Evolutionary conservation across 257 asterid species (phyloP), one percentile per base, ranked within the genome.

Genomic region (Ocimum tenuiflorum): DNA sequence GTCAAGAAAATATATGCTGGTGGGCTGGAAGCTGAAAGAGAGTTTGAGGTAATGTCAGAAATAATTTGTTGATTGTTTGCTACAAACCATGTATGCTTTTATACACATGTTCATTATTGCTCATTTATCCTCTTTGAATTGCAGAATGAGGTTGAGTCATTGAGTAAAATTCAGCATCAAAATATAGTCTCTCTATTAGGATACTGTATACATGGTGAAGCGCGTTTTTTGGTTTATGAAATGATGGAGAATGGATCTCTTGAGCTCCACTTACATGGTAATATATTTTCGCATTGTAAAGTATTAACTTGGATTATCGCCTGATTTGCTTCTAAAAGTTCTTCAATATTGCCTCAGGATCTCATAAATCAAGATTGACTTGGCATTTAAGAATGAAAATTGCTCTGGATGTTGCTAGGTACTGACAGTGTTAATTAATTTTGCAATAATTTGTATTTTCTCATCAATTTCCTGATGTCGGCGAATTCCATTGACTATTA

Each of bases 321-420:
- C 8, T 1, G 46, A 24, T 48, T 63, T 8, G 12, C 12, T 63
- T 42, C 24, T 65, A 18, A 45, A 57, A 9, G 50, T 5, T 63
- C 39, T 56, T 27, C 27, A 47, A 19, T 31, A 10, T 4, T 65
- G 27, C 56, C 9, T 22, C 76, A 92, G 98, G 92, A 46, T 84
- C 94, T 72, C 82, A 62, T 69, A 83, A 88, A 81, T 79, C 87
- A 20, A 72, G 78, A 59, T 78, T 92, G 78, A 83, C 77, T 75
- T 92, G 98, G 98, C 96, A 83, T 67, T 36, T 92, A 42, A 82
- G 98, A 43, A 89, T 92, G 97, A 92, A 83, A 80, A 86, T 89
- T 56, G 97, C 98, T 24, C 80, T 92, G 52, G 98, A 92, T 80
- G 82, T 92, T 42, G 98, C 97, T 48, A 89, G 97, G 97, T 92